Evolutionary conservation across 2,329 filamentous ascomycete species (phyloP).

Genomic region (Epichloe hybrida): DNA sequence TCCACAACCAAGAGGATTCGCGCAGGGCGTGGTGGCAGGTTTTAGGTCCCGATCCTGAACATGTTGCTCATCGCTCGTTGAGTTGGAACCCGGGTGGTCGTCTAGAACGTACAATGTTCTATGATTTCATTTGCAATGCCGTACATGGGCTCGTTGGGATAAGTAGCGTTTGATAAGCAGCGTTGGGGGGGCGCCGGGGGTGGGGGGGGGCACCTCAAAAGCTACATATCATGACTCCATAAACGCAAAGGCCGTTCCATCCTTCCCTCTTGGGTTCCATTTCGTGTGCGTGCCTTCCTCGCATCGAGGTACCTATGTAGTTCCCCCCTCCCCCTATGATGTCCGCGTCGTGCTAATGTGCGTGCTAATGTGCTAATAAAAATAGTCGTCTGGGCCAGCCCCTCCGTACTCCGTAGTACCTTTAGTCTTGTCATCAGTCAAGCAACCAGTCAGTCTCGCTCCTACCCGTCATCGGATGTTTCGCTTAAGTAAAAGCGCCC

Average conservation of each 20-base stretch:
- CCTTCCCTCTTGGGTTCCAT: not conserved
- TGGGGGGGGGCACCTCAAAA: not conserved
- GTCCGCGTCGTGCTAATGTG: not conserved
- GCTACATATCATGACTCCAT: not conserved
- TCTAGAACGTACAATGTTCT: not conserved
- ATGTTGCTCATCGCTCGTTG: not conserved
- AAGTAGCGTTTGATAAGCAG: no score
- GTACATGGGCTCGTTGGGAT: not conserved
- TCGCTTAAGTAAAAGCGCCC: conserved; percentile 1
- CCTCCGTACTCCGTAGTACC: not conserved
- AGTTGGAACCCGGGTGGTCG: not conserved
- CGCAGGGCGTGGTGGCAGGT: not conserved
- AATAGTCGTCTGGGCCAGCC: not conserved
- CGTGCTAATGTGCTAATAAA: no score
- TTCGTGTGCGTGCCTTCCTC: not conserved
- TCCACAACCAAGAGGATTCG: not conserved
- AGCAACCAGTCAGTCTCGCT: not conserved
- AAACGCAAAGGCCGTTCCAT: conserved; percentile 2
- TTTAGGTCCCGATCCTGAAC: not conserved
- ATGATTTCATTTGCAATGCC: not conserved
- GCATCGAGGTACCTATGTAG: not conserved
- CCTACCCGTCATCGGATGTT: not conserved
- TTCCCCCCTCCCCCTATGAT: not conserved
- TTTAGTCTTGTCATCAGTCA: not conserved
- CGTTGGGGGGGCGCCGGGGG: no score